A percentile compares a stretch with the other conserved stretches of the same genome.
These are phyloP conservation scores for Pinus taeda DNA, from an alignment of 75 land plant genomes.

Conservation along the genomic window DNA sequence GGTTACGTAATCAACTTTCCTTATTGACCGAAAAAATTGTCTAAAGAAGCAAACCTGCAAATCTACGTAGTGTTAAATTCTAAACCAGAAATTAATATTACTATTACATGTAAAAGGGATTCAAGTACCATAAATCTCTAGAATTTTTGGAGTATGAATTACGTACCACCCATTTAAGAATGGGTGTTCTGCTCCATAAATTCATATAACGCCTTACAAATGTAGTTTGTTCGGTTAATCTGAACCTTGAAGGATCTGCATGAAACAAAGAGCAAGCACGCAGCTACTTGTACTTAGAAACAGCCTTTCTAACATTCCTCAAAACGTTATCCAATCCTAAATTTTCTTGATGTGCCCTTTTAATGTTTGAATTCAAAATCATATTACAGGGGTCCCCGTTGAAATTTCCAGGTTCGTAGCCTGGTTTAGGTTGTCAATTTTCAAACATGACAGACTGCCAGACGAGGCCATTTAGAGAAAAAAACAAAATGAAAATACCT, in stretches of 20 bases:
- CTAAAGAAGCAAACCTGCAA: conserved; percentile 60
- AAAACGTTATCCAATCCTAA: not conserved
- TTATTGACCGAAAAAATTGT: conserved; percentile 52
- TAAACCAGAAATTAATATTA: not conserved
- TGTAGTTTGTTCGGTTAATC: conserved; percentile 27
- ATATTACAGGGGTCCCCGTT: not conserved
- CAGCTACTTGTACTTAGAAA: not conserved
- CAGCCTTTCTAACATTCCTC: not conserved
- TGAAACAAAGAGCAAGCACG: not conserved
- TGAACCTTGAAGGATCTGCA: conserved; percentile 32
- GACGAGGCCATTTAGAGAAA: not conserved
- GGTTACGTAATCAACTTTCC: conserved; percentile 56
- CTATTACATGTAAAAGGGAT: not conserved
- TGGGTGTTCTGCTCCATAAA: conserved; percentile 12
- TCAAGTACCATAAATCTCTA: not conserved
- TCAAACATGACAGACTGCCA: not conserved
- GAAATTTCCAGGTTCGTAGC: not conserved
- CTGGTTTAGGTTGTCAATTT: too few species aligned
- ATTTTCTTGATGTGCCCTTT: not conserved
- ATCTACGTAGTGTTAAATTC: not conserved
- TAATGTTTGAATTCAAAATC: not conserved
- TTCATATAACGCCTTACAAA: conserved; percentile 30
- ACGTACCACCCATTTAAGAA: conserved; percentile 33
- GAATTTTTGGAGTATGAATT: not conserved
- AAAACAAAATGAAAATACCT: not conserved